Evolutionary conservation across 768 basidiomycete genomes (phyloP).

Genomic region (Neoboletus magnificus): DNA sequence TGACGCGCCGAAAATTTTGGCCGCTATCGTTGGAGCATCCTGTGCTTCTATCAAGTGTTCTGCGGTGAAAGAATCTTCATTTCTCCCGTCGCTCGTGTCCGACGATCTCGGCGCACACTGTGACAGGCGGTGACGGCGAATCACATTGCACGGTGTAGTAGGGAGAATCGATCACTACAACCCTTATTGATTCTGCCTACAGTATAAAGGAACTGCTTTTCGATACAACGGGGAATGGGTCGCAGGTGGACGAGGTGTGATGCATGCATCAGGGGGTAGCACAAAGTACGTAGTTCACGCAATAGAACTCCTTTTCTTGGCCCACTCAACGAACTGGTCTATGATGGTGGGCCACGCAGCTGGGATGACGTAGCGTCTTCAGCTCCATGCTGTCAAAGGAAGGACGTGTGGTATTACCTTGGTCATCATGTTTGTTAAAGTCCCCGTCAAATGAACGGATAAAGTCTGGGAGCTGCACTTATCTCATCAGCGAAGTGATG

Average conservation of each 20-base stretch:
- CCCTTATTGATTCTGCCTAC: constrained; percentile 8
- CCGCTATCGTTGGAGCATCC: constrained; percentile 23
- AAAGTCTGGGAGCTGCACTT: constrained; percentile 70
- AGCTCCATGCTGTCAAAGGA: neutral
- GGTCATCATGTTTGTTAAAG: constrained; percentile 71
- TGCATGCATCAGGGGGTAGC: neutral
- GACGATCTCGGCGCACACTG: constrained; percentile 2
- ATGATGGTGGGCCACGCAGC: constrained; percentile 87
- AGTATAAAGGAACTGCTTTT: neutral
- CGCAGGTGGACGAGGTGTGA: constrained; percentile 7
- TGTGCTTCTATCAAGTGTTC: constrained; percentile 24
- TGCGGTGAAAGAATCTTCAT: constrained; percentile 26
- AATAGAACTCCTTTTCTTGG: constrained; percentile 36
- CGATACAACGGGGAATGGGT: neutral
- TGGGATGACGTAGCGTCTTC: constrained; percentile 28
- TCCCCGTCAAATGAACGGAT: constrained; percentile 68
- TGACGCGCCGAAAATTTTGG: constrained; percentile 23
- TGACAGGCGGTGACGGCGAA: constrained; percentile 10
- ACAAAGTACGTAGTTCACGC: constrained; percentile 2
- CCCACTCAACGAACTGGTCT: constrained; percentile 78
- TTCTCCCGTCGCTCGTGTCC: constrained; percentile 30
- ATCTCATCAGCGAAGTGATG: constrained; percentile 3
- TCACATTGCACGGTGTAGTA: neutral
- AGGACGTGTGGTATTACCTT: constrained; percentile 47
- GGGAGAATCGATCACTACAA: neutral